Conservation (phyloP, 2,329 filamentous ascomycete genomes). For the Penicillium sp. region DNA sequence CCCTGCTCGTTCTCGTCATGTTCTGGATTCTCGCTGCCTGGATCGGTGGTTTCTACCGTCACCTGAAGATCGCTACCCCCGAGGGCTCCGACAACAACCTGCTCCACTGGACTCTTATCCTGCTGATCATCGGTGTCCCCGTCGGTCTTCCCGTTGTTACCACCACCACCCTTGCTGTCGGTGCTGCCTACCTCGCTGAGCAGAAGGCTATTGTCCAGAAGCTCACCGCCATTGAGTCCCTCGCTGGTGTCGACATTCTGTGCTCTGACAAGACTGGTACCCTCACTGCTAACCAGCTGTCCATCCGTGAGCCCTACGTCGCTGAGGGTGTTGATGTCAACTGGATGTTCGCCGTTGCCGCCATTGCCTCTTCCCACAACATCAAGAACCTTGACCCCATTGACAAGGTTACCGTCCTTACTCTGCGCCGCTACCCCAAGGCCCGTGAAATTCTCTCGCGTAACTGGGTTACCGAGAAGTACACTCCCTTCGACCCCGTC, state of each 20-base stretch:
- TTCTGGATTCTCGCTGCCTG: constrained; percentile 73
- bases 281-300: constrained; percentile 61
- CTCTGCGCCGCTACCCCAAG: constrained; percentile 73
- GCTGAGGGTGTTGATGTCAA: constrained; percentile 75
- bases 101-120: constrained; percentile 67
- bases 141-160: constrained; percentile 79
- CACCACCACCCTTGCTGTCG: constrained; percentile 74
- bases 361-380: constrained; percentile 75
- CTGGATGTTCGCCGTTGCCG: constrained; percentile 82
- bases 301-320: constrained; percentile 74
- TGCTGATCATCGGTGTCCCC: constrained; percentile 75
- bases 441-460: constrained; percentile 72
- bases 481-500: constrained; percentile 70
- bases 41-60: constrained; percentile 77
- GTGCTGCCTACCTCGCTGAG: constrained; percentile 73
- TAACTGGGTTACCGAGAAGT: constrained; percentile 75
- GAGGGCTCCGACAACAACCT: constrained; percentile 61
- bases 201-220: constrained; percentile 79
- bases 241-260: constrained; percentile 72
- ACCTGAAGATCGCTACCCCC: constrained; percentile 57
- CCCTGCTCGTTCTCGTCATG: constrained; percentile 72
- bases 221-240: constrained; percentile 74
- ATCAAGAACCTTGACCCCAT: constrained; percentile 76
- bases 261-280: constrained; percentile 84
- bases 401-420: constrained; percentile 75